These are phyloP conservation scores for Lepraria neglecta DNA, from an alignment of 495 filamentous ascomycete species.

Conservation along the genomic window DNA sequence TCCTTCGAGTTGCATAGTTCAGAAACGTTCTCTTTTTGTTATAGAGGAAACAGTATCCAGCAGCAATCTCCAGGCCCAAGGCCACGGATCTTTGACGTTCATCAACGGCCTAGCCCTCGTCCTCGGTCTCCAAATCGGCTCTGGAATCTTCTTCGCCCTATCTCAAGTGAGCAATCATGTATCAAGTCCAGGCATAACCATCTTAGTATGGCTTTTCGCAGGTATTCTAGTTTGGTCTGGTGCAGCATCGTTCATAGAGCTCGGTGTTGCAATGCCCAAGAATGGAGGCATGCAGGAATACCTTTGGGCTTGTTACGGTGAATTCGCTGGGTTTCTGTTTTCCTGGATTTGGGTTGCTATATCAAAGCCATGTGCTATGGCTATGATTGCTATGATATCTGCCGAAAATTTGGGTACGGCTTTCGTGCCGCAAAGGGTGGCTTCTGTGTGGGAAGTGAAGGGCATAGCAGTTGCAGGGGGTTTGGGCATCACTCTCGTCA, in stretches of 20 bases:
- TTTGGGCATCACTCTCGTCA: conserved; percentile 23
- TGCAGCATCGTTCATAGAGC: conserved; percentile 40
- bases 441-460: conserved; percentile 28
- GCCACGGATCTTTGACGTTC: too few relatives aligned
- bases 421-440: not conserved
- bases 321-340: conserved; percentile 35
- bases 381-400: conserved; percentile 32
- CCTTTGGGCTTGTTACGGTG: conserved; percentile 33
- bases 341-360: conserved; percentile 36
- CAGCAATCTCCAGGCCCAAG: too few relatives aligned
- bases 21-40: too few relatives aligned
- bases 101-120: conserved; percentile 30
- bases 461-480: conserved; percentile 30
- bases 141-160: conserved; percentile 41
- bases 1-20: too few relatives aligned
- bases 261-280: conserved; percentile 36
- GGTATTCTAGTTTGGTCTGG: conserved; percentile 42
- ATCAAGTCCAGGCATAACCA: conserved; percentile 29
- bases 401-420: conserved; percentile 31
- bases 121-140: conserved; percentile 39
- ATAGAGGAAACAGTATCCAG: too few relatives aligned
- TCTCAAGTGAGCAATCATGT: conserved; percentile 34
- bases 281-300: conserved; percentile 45
- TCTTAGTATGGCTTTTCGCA: conserved; percentile 35
- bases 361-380: conserved; percentile 24